Evolutionary conservation across 768 basidiomycete species (phyloP), one percentile per base, ranked within the genome.

Genomic region (Trametes sanguinea): DNA sequence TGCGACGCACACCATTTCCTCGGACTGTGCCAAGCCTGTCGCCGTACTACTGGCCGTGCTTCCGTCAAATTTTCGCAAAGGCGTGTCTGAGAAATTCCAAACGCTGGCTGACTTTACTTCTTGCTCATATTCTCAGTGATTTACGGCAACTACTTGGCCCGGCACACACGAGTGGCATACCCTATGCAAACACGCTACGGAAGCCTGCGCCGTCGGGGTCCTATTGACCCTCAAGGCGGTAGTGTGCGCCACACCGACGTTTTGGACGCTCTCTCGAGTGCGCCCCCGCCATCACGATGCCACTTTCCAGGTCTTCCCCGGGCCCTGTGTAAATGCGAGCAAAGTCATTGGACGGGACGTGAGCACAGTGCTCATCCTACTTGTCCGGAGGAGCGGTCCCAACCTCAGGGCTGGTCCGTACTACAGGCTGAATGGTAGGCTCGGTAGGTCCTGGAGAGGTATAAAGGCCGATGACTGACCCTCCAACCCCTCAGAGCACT

Each of bases 241-340:
- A 11, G 6, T 37, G 35, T 11, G 35, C 35, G 35, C 35, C 56
- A 57, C 56, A 32, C 56, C 56, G 56, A 57, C 47, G 39, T n/a
- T 40, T 42, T 50, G 56, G 56, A 42, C 46, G 40, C 56, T 57
- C 48, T 16, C 47, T 46, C 56, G 37, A n/a, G 39, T 22, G 39
- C 39, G 27, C 13, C 27, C 6, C 8, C 7, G 14, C 14, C 37
- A 6, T 37, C 32, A 33, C 17, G 6, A 35, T 33, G 22, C 48
- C 11, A 8, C 39, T 16, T 30, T 22, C 14, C 22, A 22, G 16
- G 6, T 8, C 4, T 45, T 45, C 44, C 14, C n/a, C n/a, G n/a
- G n/a, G n/a, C n/a, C 35, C 35, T 8, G 17, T 4, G 3, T 17
- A 35, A 30, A 30, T 10, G 6, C 10, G n/a, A 0, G 11, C 30